Evolutionary conservation across 192 early-diverging fungal species (phyloP).

Genomic region (Dimargaris verticillata): DNA sequence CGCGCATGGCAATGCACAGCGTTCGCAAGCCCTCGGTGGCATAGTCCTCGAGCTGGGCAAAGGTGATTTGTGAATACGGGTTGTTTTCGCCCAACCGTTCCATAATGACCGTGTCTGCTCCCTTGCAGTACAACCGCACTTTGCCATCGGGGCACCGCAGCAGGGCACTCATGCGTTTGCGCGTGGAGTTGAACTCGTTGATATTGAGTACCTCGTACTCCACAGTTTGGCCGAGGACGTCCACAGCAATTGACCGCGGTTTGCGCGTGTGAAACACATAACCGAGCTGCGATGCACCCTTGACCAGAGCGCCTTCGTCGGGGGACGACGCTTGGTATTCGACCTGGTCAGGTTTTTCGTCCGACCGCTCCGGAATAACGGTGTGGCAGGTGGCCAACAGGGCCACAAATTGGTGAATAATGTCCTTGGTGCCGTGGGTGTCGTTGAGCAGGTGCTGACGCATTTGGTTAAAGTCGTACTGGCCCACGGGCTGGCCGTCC

Average conservation of each 20-base stretch:
- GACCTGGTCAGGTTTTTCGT: constrained; percentile 47
- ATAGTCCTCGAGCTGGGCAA: constrained; percentile 79
- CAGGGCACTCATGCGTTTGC: constrained; percentile 93
- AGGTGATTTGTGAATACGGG: constrained; percentile 39
- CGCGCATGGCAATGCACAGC: constrained; percentile 87
- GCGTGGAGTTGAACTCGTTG: constrained; percentile 97
- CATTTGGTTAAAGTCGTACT: constrained; percentile 45
- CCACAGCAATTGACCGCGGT: constrained; percentile 26
- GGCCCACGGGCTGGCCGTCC: constrained; percentile 49
- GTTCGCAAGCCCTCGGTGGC: constrained; percentile 92
- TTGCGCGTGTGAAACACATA: constrained; percentile 46
- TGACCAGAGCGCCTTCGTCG: constrained; percentile 87
- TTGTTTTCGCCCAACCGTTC: constrained; percentile 68
- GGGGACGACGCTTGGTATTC: constrained; percentile 92
- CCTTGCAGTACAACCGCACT: constrained; percentile 87
- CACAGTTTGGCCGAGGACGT: constrained; percentile 12
- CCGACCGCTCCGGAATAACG: constrained; percentile 78
- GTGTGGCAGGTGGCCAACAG: constrained; percentile 91
- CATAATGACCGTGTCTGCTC: constrained; percentile 93
- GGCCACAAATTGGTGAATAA: constrained; percentile 79
- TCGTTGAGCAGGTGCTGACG: constrained; percentile 32
- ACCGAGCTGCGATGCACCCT: constrained; percentile 44
- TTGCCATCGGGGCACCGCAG: constrained; percentile 70
- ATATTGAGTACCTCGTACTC: constrained; percentile 90
- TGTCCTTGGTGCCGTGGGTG: constrained; percentile 34